phyloP scores from a whole-genome alignment of 345 rosid genomes.

The Populus simonii region DNA sequence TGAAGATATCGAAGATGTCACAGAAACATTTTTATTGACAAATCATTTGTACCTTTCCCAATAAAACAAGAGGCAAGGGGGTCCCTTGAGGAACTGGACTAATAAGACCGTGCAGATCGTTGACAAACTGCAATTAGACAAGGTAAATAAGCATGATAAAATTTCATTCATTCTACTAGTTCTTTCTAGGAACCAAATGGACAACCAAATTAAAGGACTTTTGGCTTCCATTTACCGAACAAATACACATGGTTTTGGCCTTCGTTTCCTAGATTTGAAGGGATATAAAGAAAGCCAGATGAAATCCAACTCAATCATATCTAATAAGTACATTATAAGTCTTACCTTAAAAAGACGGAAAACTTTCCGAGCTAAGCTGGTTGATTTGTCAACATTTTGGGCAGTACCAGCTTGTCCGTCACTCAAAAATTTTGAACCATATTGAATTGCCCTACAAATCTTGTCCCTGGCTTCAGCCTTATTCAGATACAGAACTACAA shows the following conservation, averaged over 20 bases:
- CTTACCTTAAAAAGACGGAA: conserved; percentile 92
- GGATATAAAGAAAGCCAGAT: background rate
- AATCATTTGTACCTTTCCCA: conserved; percentile 66
- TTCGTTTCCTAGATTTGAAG: background rate
- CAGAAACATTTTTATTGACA: background rate
- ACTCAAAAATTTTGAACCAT: conserved; percentile 90
- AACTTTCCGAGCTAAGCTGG: conserved; percentile 96
- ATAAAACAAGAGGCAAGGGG: conserved; percentile 78
- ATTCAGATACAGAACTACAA: conserved; percentile 75
- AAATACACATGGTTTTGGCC: background rate
- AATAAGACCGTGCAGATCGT: conserved; percentile 79
- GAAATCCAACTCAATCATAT: background rate
- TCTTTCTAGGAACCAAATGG: background rate
- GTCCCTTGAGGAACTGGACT: conserved; percentile 89
- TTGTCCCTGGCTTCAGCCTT: conserved; percentile 99
- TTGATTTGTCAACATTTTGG: conserved; percentile 84
- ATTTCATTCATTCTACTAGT: background rate
- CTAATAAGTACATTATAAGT: background rate
- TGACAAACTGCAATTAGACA: conserved; percentile 70
- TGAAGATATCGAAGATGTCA: background rate
- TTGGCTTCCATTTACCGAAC: background rate
- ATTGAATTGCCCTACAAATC: conserved; percentile 98
- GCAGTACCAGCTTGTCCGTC: conserved; percentile 91
- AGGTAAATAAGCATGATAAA: conserved; percentile 10
- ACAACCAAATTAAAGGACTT: background rate